Conservation (phyloP, 331 rosid species). For the Quercus phellos region DNA sequence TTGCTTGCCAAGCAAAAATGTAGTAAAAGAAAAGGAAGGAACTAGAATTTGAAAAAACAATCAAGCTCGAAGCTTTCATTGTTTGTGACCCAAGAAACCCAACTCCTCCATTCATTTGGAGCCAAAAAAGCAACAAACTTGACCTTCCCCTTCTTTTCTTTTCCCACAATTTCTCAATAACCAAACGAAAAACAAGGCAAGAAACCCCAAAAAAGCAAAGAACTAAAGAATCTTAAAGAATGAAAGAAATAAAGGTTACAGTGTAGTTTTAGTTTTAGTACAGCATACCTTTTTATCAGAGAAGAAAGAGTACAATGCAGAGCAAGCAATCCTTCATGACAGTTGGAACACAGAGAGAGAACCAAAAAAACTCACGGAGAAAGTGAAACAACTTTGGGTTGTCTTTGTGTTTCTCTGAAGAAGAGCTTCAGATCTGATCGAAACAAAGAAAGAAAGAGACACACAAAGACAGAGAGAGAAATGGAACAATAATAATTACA, state of each 20-base stretch:
- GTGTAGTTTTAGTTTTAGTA: too few species aligned
- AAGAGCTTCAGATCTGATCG: constrained; percentile 81
- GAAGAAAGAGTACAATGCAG: constrained; percentile 22
- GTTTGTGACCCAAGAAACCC: constrained; percentile 24
- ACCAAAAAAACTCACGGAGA: constrained; percentile 21
- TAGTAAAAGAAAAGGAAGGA: not conserved
- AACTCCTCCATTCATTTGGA: constrained; percentile 11
- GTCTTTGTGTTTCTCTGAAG: constrained; percentile 35
- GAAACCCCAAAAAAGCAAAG: constrained; percentile 8
- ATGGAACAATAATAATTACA: not conserved
- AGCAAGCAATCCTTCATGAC: constrained; percentile 44
- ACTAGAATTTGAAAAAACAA: constrained; percentile 9
- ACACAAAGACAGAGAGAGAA: not conserved
- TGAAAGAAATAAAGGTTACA: constrained; percentile 13
- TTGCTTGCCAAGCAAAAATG: constrained; percentile 12
- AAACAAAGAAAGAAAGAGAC: constrained; percentile 32
- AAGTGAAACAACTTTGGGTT: constrained; percentile 48
- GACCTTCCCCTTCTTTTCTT: constrained; percentile 20
- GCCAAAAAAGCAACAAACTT: constrained; percentile 23
- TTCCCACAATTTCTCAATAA: constrained; percentile 22
- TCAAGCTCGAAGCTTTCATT: not conserved
- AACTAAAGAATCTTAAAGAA: constrained; percentile 12
- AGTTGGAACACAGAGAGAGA: constrained; percentile 16
- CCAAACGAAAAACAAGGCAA: constrained; percentile 19
- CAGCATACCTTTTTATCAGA: constrained; percentile 35